A percentile compares a stretch with the other conserved stretches of the same genome.
These are phyloP conservation scores for Capronia coronata DNA, from an alignment of 2,329 filamentous ascomycete species.

Conservation along the genomic window DNA sequence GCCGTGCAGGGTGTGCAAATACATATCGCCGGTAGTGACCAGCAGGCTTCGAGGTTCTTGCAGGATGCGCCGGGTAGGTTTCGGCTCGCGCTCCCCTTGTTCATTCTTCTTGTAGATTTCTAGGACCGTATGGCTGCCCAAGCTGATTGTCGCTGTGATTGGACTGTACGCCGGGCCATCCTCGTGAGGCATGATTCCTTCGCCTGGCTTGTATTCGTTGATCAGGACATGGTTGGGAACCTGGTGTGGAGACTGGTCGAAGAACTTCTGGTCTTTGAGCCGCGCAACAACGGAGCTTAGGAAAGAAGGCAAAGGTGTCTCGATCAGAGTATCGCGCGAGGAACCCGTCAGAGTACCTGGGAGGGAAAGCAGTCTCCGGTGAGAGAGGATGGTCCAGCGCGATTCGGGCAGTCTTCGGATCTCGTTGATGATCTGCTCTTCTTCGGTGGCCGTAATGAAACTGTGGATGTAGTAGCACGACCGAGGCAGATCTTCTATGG, in stretches of 20 bases:
- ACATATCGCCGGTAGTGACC: conserved; percentile 50
- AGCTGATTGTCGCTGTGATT: conserved; percentile 82
- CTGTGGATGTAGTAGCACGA: conserved; percentile 77
- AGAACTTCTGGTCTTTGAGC: conserved; percentile 45
- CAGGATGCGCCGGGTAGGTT: conserved; percentile 54
- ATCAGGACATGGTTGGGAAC: conserved; percentile 85
- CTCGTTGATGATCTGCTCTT: conserved; percentile 63
- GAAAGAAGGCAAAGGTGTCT: conserved; percentile 65
- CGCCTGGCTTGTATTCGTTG: conserved; percentile 80
- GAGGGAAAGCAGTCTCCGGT: conserved; percentile 83
- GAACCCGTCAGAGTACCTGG: conserved; percentile 71
- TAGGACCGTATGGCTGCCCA: conserved; percentile 70
- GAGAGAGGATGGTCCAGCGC: conserved; percentile 80
- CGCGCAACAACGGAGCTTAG: conserved; percentile 61
- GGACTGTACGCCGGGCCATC: conserved; percentile 83
- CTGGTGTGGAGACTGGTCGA: conserved; percentile 61
- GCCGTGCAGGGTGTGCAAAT: conserved; percentile 54
- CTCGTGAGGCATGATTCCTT: conserved; percentile 97
- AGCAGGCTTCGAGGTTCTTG: conserved; percentile 75
- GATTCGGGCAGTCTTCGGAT: conserved; percentile 59
- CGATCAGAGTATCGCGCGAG: conserved; percentile 59
- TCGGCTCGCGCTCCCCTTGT: conserved; percentile 22
- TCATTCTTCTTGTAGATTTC: conserved; percentile 60
- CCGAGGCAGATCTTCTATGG: conserved; percentile 52
- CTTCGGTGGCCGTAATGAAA: conserved; percentile 73